Conservation (phyloP, 805 yeast genomes). For the Candida piceae region DNA sequence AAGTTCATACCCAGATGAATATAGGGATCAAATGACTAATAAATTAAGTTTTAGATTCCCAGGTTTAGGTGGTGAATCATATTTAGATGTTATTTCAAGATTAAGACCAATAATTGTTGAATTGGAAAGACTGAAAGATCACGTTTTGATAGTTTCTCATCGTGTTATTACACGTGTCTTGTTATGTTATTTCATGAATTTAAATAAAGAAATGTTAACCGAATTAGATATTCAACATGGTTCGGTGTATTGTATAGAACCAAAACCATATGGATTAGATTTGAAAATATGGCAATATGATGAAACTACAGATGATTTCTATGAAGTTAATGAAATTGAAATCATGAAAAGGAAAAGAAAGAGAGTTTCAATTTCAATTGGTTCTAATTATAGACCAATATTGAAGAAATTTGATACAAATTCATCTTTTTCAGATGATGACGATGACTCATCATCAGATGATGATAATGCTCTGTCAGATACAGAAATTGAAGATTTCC, state of each 20-base stretch:
- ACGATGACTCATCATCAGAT: constrained; percentile 7
- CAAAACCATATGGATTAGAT: constrained; percentile 35
- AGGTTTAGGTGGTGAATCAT: constrained; percentile 35
- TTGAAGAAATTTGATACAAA: constrained; percentile 12
- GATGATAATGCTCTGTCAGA: constrained; percentile 8
- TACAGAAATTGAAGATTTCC: not conserved
- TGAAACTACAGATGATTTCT: constrained; percentile 30
- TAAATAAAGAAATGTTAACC: constrained; percentile 32
- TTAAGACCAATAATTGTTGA: constrained; percentile 33
- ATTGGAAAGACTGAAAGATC: constrained; percentile 31
- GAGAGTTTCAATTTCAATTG: constrained; percentile 24
- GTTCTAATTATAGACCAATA: constrained; percentile 18
- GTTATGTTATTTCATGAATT: constrained; percentile 33
- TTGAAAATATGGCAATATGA: constrained; percentile 34
- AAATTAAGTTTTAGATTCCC: constrained; percentile 31
- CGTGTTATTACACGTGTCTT: constrained; percentile 32
- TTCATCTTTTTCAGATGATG: constrained; percentile 12
- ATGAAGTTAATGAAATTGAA: constrained; percentile 34
- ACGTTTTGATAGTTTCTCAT: constrained; percentile 32
- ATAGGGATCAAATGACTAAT: constrained; percentile 25
- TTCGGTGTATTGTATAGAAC: constrained; percentile 33
- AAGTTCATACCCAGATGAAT: constrained; percentile 22
- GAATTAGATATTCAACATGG: constrained; percentile 34
- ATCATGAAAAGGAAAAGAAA: constrained; percentile 31
- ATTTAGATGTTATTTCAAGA: constrained; percentile 32